Evolutionary conservation across 805 yeast genomes (phyloP).

Genomic region (Yarrowia bubula): DNA sequence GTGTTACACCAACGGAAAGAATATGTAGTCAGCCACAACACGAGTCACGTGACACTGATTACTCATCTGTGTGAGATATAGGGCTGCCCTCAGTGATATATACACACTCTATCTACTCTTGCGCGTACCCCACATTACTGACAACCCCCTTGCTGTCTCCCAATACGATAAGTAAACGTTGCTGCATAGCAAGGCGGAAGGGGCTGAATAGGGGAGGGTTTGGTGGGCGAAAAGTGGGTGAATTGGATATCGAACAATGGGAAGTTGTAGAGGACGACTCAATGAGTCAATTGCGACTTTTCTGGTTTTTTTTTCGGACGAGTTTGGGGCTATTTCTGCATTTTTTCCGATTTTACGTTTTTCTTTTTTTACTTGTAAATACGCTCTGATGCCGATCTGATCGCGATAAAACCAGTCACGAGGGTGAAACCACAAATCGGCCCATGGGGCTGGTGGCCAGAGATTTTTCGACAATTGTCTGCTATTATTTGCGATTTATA

Average conservation of each 20-base stretch:
- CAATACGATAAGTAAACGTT: conserved; percentile 9
- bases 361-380: too few species aligned
- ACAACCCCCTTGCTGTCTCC: conserved; percentile 10
- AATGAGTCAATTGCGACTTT: too few species aligned
- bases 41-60: not conserved
- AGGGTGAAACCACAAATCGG: too few species aligned
- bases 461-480: not conserved
- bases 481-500: not conserved
- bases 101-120: not conserved
- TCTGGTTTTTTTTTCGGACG: too few species aligned
- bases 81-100: too few species aligned
- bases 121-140: not conserved
- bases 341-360: not conserved
- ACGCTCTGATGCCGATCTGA: too few species aligned
- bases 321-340: too few species aligned
- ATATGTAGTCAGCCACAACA: too few species aligned
- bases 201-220: not conserved
- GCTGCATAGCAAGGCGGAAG: not conserved
- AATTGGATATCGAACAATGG: not conserved
- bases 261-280: not conserved
- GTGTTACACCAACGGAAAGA: too few species aligned
- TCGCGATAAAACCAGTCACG: too few species aligned
- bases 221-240: not conserved
- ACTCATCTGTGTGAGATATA: not conserved
- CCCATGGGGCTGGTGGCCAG: too few species aligned